Conservation (phyloP, 441 rosid species). For the Brassica balearica region DNA sequence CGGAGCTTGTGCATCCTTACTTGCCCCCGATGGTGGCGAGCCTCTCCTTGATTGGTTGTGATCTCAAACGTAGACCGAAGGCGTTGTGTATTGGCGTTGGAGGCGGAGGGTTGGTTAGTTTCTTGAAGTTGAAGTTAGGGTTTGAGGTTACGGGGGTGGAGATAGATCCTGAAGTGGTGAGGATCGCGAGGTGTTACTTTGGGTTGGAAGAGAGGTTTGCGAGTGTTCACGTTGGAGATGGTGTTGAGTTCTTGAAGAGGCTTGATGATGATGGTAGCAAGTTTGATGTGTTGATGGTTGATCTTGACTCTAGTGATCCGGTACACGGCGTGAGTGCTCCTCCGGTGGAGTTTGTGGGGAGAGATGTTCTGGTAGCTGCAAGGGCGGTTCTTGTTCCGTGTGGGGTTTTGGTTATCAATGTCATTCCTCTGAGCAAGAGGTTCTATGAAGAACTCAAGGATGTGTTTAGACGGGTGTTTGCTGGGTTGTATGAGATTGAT, state of each 20-base stretch:
- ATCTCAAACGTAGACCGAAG: constrained; percentile 51
- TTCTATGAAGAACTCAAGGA: constrained; percentile 52
- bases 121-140: constrained; percentile 57
- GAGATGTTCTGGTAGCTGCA: constrained; percentile 57
- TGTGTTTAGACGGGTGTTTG: constrained; percentile 52
- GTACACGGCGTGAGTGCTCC: constrained; percentile 73
- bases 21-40: constrained; percentile 81
- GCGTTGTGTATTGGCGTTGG: constrained; percentile 90
- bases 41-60: constrained; percentile 52
- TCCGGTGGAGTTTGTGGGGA: constrained; percentile 63
- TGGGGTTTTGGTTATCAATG: constrained; percentile 73
- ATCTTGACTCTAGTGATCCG: constrained; percentile 71
- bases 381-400: constrained; percentile 53
- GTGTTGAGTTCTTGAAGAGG: constrained; percentile 54
- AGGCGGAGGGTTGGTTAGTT: constrained; percentile 86
- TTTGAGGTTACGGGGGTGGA: constrained; percentile 79
- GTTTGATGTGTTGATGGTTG: constrained; percentile 86
- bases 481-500: constrained; percentile 76
- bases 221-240: constrained; percentile 59
- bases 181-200: constrained; percentile 66
- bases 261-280: constrained; percentile 18
- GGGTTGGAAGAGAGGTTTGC: constrained; percentile 64
- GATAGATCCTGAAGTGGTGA: constrained; percentile 68
- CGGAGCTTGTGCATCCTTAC: constrained; percentile 73
- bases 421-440: constrained; percentile 56